Evolutionary conservation across 768 basidiomycete species (phyloP), one percentile per base, ranked within the genome.

Genomic region (Pleurotus tuoliensis): DNA sequence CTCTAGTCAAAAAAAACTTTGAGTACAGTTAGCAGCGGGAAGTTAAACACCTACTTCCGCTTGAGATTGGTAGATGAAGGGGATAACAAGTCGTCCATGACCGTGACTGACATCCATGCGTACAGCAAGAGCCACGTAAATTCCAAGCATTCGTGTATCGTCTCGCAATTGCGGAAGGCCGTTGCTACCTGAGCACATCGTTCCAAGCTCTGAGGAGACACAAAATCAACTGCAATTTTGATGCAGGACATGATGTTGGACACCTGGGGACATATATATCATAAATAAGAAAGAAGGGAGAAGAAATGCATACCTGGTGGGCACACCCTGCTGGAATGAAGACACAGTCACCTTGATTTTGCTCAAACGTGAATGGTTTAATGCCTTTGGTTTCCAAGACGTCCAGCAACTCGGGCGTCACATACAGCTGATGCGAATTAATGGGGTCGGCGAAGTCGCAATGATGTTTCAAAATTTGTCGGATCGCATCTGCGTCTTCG

Each of bases 281-380:
- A 25, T 37, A 47, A 16, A 48, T 41, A 15, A 27, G 11, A 12
- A 49, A 12, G n/a, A 11, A 34, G 16, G 22, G 9, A 47, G 37
- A 18, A 11, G 20, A 66, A 25, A 3, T 3, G n/a, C 77, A 50
- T 47, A 82, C 82, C 76, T 84, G 84, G 66, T 84, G 84, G 1
- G 82, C 81, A 63, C 81, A 86, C 22, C 86, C 88, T 3, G 88
- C 88, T 11, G 88, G 88, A 57, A 90, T 85, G 69, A 90, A 86
- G 15, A 90, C 84, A 0, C 84, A 88, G 61, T 90, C 82, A 16
- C 87, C 86, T 1, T 84, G 83, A 59, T 74, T 75, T 65, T 90
- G 88, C 65, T 83, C 86, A 38, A 90, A 74, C 50, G 86, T 72
- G 68, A 79, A 81, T 46, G 82, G 81, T 64, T 67, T 75, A 43